Percentiles rank a stretch among this genome's conserved stretches.
These are phyloP conservation scores for Zymoseptoria ardabiliae DNA, from an alignment of 2,329 filamentous ascomycete genomes.

Conservation along the genomic window DNA sequence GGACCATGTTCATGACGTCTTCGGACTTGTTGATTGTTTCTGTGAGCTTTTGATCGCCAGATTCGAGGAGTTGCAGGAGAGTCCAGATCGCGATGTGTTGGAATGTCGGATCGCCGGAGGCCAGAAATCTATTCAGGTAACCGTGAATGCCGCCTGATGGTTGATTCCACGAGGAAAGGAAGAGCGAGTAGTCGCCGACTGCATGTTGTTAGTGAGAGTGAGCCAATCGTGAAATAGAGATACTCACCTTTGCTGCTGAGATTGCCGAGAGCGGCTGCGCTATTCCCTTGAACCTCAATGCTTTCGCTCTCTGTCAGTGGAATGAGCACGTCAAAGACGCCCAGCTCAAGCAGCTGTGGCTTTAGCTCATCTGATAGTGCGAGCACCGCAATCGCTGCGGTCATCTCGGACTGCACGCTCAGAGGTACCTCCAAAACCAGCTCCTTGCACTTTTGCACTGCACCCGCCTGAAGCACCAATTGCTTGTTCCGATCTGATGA, in stretches of 20 bases:
- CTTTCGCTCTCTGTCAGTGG: conserved; percentile 90
- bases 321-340: conserved; percentile 93
- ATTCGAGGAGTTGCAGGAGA: conserved; percentile 87
- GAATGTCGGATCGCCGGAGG: conserved; percentile 91
- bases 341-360: conserved; percentile 78
- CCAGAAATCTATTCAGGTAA: conserved; percentile 86
- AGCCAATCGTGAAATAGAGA: background rate
- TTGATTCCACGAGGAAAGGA: conserved; percentile 87
- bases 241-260: conserved; percentile 85
- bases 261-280: conserved; percentile 89
- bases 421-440: conserved; percentile 87
- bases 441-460: conserved; percentile 97
- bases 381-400: conserved; percentile 93
- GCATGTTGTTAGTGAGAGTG: conserved; percentile 20
- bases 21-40: conserved; percentile 81
- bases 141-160: conserved; percentile 92
- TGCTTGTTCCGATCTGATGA: conserved; percentile 98
- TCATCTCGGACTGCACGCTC: conserved; percentile 98
- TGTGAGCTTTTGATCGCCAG: conserved; percentile 84
- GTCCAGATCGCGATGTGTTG: conserved; percentile 99
- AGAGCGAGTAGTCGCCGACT: conserved; percentile 97
- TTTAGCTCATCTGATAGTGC: conserved; percentile 95
- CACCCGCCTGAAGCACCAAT: conserved; percentile 90
- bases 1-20: conserved; percentile 87
- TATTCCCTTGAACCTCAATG: conserved; percentile 97